phyloP scores from a whole-genome alignment of 176 grass and related monocot genomes.

The Thalia dealbata region DNA sequence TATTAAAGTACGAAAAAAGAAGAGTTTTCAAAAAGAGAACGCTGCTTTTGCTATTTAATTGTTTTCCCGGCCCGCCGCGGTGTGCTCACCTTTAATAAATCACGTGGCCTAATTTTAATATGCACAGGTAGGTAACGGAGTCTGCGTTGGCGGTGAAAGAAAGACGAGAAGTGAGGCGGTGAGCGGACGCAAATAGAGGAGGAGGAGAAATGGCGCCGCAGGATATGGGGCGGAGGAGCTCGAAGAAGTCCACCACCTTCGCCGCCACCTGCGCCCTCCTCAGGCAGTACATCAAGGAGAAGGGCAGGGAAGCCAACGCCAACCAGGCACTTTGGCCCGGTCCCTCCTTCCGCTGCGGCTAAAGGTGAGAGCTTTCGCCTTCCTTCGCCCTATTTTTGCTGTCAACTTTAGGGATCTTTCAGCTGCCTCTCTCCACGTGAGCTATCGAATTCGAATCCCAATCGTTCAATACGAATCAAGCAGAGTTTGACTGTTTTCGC shows the following conservation, averaged over 20 bases:
- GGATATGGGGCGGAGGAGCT: background rate
- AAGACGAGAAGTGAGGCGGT: too few species aligned
- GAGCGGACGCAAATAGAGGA: too few species aligned
- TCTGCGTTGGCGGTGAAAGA: too few species aligned
- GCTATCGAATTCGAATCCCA: background rate
- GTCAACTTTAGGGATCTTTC: background rate
- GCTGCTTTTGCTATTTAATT: too few species aligned
- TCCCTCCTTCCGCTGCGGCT: background rate
- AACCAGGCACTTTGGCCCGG: constrained; percentile 13
- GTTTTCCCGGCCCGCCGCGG: too few species aligned
- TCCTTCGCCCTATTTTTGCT: background rate
- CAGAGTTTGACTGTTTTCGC: too few species aligned
- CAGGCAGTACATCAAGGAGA: constrained; percentile 63
- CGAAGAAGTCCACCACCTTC: constrained; percentile 55
- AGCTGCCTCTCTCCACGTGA: background rate
- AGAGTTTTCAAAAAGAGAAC: too few species aligned
- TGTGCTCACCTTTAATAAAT: too few species aligned
- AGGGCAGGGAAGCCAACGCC: constrained; percentile 7
- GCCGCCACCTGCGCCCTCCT: constrained; percentile 49
- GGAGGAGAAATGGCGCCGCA: too few species aligned
- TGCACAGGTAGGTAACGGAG: too few species aligned
- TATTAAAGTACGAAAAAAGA: too few species aligned
- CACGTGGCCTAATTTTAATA: too few species aligned
- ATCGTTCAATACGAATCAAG: background rate
- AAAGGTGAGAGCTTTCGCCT: background rate